These are phyloP conservation scores for Phaeoacremonium minimum DNA, from an alignment of 2,329 filamentous ascomycete species.

Conservation along the genomic window DNA sequence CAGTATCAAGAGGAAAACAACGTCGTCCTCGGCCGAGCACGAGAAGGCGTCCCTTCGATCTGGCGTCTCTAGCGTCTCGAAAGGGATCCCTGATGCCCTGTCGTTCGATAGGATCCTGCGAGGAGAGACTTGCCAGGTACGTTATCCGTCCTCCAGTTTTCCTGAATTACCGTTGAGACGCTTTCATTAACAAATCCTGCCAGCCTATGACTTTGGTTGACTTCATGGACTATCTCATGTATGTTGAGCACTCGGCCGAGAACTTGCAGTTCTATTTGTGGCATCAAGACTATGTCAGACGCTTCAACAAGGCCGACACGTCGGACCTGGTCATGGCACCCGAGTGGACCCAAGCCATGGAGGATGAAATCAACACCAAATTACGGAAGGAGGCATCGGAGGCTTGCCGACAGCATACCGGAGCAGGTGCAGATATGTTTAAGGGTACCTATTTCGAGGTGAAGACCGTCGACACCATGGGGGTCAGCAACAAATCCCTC, in stretches of 20 bases:
- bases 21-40: too few species aligned
- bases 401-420: constrained; percentile 37
- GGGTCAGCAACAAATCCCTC: constrained; percentile 52
- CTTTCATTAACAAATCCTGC: neutral
- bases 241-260: constrained; percentile 74
- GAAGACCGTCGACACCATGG: constrained; percentile 25
- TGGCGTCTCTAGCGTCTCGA: constrained; percentile 33
- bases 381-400: constrained; percentile 41
- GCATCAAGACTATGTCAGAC: constrained; percentile 57
- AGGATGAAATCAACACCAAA: constrained; percentile 46
- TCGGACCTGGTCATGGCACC: constrained; percentile 54
- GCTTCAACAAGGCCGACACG: constrained; percentile 39
- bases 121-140: constrained; percentile 74
- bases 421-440: constrained; percentile 44
- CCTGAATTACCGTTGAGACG: neutral
- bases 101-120: constrained; percentile 72
- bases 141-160: constrained; percentile 24
- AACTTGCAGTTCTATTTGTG: constrained; percentile 75
- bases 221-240: constrained; percentile 82
- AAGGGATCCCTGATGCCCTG: constrained; percentile 66
- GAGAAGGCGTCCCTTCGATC: constrained; percentile 34
- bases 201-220: constrained; percentile 75
- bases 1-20: too few species aligned
- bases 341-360: constrained; percentile 59
- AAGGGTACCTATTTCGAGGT: constrained; percentile 63